Conservation (phyloP, 1,284 basidiomycete species). For the Malassezia pachydermatis region DNA sequence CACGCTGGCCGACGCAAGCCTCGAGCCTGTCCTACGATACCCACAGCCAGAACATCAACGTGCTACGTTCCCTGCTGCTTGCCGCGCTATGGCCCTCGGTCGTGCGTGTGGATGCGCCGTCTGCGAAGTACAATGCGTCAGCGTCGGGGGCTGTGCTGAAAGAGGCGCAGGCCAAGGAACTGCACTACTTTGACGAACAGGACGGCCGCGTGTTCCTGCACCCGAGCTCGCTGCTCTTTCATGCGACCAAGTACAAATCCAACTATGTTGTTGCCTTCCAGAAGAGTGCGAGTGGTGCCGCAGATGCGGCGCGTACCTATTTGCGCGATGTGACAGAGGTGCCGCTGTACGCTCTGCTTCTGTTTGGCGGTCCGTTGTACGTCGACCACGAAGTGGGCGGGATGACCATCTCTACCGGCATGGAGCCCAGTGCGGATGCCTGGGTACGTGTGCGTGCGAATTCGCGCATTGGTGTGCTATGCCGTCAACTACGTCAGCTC, state of each 20-base stretch:
- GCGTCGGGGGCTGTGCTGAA: slow-evolving; percentile 36
- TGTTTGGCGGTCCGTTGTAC: slow-evolving; percentile 70
- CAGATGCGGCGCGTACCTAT: slow-evolving; percentile 60
- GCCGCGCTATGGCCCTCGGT: slow-evolving; percentile 53
- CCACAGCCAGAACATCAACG: slow-evolving; percentile 23
- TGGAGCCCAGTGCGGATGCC: slow-evolving; percentile 39
- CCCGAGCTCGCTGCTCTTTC: slow-evolving; percentile 73
- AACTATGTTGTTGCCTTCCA: slow-evolving; percentile 73
- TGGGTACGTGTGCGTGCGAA: slow-evolving; percentile 65
- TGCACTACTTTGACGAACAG: slow-evolving; percentile 37
- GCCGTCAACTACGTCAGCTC: slow-evolving; percentile 64
- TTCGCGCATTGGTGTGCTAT: slow-evolving; percentile 77
- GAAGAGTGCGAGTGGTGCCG: slow-evolving; percentile 55
- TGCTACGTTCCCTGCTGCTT: slow-evolving; percentile 33
- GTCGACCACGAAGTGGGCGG: slow-evolving; percentile 64
- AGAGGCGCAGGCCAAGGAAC: slow-evolving; percentile 31
- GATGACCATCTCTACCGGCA: slow-evolving; percentile 51
- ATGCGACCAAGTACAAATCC: slow-evolving; percentile 61
- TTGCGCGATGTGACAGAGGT: slow-evolving; percentile 78
- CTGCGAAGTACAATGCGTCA: slow-evolving; percentile 35
- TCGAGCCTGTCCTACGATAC: slow-evolving; percentile 20
- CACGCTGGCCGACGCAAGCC: slow-evolving; percentile 46
- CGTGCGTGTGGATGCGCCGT: slow-evolving; percentile 33
- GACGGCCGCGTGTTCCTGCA: slow-evolving; percentile 65
- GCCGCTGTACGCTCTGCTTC: slow-evolving; percentile 70